Percentiles rank a stretch among this genome's conserved stretches.
Evolutionary conservation across 1,284 basidiomycete genomes (phyloP).

Genomic region (Bondarzewia mesenterica): DNA sequence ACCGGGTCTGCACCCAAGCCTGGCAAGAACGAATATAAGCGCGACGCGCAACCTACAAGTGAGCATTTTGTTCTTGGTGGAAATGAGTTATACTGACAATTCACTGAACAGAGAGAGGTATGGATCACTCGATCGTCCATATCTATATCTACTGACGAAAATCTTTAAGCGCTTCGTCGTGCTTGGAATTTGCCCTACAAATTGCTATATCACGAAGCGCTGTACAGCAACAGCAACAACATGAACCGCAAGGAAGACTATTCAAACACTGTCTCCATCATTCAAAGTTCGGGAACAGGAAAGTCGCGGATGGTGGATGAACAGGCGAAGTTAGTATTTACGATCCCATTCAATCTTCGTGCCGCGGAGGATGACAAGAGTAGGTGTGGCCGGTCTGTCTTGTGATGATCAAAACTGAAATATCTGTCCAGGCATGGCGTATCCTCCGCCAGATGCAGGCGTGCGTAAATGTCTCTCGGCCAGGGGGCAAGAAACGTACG

Average conservation of each 20-base stretch:
- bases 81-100: no score
- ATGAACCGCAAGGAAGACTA: not conserved
- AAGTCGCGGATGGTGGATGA: not conserved
- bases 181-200: not conserved
- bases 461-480: not conserved
- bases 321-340: not conserved
- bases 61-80: no score
- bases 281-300: not conserved
- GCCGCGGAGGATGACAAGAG: not conserved
- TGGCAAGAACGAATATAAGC: no score
- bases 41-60: no score
- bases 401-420: no score
- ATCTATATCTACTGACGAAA: no score
- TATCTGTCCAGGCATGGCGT: not conserved
- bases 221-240: not conserved
- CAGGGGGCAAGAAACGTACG: no score
- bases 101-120: no score
- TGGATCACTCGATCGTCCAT: no score
- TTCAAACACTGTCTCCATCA: not conserved
- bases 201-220: not conserved
- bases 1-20: no score
- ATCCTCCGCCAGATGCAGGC: not conserved
- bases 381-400: not conserved
- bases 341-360: not conserved
- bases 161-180: not conserved